Percentiles rank a stretch among this genome's conserved stretches.
phyloP scores from a whole-genome alignment of 768 basidiomycete species.

The Trametes villosa region DNA sequence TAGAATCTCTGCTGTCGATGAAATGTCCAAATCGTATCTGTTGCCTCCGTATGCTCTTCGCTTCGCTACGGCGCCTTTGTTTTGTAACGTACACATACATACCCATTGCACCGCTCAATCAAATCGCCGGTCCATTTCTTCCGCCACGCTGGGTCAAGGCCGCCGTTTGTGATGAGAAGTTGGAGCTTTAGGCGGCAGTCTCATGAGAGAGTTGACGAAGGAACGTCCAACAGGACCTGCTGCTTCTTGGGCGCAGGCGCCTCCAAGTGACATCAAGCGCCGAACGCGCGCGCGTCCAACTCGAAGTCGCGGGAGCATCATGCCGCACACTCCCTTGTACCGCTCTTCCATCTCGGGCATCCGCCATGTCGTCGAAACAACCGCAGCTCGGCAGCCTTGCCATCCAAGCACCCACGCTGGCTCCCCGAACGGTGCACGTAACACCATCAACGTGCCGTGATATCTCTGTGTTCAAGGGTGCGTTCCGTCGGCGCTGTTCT shows the following conservation, averaged over 20 bases:
- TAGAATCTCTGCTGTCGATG: not conserved
- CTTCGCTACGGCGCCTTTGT: too few species aligned
- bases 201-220: not conserved
- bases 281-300: not conserved
- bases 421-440: constrained; percentile 70
- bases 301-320: not conserved
- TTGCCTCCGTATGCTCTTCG: not conserved
- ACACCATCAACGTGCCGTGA: constrained; percentile 75
- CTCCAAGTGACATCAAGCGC: too few species aligned
- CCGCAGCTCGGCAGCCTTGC: constrained; percentile 70
- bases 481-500: constrained; percentile 13
- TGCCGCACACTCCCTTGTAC: not conserved
- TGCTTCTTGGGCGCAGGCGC: not conserved
- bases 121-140: not conserved
- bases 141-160: not conserved
- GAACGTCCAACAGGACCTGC: constrained; percentile 1
- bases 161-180: too few species aligned
- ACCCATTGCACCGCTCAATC: constrained; percentile 7
- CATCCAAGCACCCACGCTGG: constrained; percentile 62
- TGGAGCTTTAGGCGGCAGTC: not conserved
- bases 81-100: not conserved
- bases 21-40: not conserved
- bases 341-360: not conserved
- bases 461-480: constrained; percentile 79
- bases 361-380: constrained; percentile 43